Percentiles rank a stretch among this genome's conserved stretches.
Evolutionary conservation across 148 eudicot species (phyloP).

Genomic region (Chenopodium quinoa): DNA sequence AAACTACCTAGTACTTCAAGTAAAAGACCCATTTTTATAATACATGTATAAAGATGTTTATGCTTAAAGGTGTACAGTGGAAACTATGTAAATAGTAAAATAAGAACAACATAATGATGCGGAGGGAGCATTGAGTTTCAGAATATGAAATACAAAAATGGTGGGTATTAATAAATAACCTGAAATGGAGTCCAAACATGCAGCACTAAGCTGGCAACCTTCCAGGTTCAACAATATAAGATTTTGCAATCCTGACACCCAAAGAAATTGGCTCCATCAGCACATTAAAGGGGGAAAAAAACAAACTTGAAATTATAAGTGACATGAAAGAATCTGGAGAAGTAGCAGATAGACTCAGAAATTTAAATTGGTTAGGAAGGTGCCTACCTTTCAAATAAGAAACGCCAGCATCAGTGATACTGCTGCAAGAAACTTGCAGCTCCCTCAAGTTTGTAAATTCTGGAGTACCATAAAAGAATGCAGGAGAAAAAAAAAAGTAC

Average conservation of each 20-base stretch:
- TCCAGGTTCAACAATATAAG: constrained; percentile 39
- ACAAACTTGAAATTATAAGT: neutral
- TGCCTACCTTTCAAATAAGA: constrained; percentile 36
- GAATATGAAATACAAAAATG: neutral
- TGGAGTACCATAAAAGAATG: constrained; percentile 14
- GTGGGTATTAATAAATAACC: constrained; percentile 5
- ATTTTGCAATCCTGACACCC: constrained; percentile 32
- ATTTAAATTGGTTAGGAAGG: neutral
- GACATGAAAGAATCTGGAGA: constrained; percentile 1
- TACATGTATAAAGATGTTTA: too few species aligned
- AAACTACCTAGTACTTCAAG: too few species aligned
- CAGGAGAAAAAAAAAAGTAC: neutral
- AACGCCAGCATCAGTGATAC: constrained; percentile 35
- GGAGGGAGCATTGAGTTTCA: neutral
- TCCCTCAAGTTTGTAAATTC: constrained; percentile 36
- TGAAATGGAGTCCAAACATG: constrained; percentile 40
- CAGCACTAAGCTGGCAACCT: constrained; percentile 40
- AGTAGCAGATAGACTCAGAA: neutral
- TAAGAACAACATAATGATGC: too few species aligned
- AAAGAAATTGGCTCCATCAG: neutral
- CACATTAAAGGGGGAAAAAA: neutral
- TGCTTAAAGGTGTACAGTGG: too few species aligned
- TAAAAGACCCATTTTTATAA: too few species aligned
- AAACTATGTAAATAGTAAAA: too few species aligned
- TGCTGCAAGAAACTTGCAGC: constrained; percentile 41